Evolutionary conservation across 805 yeast species (phyloP).

Genomic region (Candida rishiriensis): DNA sequence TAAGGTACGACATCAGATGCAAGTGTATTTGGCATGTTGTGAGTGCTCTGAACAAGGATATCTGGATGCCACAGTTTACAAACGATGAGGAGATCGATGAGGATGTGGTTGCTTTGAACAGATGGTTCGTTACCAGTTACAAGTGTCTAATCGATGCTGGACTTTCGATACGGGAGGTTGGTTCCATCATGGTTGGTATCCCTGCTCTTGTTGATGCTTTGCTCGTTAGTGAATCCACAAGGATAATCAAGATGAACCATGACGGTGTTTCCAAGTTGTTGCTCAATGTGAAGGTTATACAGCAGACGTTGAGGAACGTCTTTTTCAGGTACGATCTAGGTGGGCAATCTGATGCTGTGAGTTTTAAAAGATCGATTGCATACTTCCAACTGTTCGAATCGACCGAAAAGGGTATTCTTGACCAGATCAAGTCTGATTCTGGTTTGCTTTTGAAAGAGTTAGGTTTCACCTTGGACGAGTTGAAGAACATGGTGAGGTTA

Average conservation of each 20-base stretch:
- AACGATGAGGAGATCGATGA: constrained; percentile 60
- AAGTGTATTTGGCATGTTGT: constrained; percentile 49
- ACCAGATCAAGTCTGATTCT: constrained; percentile 28
- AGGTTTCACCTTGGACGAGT: constrained; percentile 39
- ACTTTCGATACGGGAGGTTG: no score
- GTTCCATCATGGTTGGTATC: no score
- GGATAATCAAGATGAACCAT: constrained; percentile 46
- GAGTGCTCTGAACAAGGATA: constrained; percentile 42
- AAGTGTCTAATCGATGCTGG: no score
- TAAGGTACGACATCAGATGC: constrained; percentile 55
- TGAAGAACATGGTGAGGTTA: constrained; percentile 47
- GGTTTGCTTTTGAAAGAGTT: background rate
- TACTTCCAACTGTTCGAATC: constrained; percentile 54
- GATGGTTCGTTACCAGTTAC: constrained; percentile 6
- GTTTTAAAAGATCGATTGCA: constrained; percentile 46
- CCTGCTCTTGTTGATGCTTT: constrained; percentile 42
- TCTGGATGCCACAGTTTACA: constrained; percentile 42
- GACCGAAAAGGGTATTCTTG: constrained; percentile 44
- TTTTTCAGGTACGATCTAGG: constrained; percentile 47
- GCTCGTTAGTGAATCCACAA: constrained; percentile 47
- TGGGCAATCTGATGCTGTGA: constrained; percentile 45
- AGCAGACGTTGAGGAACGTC: constrained; percentile 63
- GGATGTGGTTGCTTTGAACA: constrained; percentile 46
- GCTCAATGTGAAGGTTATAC: constrained; percentile 59
- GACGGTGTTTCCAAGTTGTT: constrained; percentile 57